Base-by-base conservation (phyloP, 2,329 filamentous ascomycete species). In the Paraconiothyrium sp. region DNA sequence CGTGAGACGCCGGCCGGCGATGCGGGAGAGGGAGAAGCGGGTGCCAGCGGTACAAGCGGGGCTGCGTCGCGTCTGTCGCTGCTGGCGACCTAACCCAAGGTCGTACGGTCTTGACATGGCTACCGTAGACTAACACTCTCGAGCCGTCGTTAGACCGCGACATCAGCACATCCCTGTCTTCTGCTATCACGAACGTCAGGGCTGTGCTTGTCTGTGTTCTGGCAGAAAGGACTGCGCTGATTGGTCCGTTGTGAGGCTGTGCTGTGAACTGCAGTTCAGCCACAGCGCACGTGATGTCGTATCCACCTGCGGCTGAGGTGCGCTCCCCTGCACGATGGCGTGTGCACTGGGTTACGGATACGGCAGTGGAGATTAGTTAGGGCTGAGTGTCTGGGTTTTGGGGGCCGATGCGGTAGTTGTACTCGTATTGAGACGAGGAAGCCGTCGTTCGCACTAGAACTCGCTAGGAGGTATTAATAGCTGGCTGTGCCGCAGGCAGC, bases 181-280 rank as follows among this genome's bases (percentile, higher is more conserved):
- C 14, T 44, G 46, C 35, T 22, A 46, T 8, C 44, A 6, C n/a
- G 34, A 16, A 22, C n/a, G 27, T 27, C 58, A 60, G 52, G 58
- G 58, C 58, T 60, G 58, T 60, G 58, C 52, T 60, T 37, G 51
- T 56, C 14, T 52, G 35, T 32, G 22, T 8, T 30, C 11, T 22
- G 58, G 58, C 58, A 56, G 58, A 60, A 60, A 60, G 56, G 20
- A 13, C 4, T 13, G 16, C 14, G 4, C 16, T 56, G 4, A 60
- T 60, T 56, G 44, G 58, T 41, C 50, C 1, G 30, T 7, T 9
- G 27, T 52, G 51, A n/a, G 58, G 58, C 58, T 60, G 58, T 60
- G 58, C 37, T 27, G 58, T 56, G 58, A 56, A 56, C 52, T 16
- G n/a, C 16, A 22, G 44, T 60, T 56, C 58, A 60, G 58, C 58